These are phyloP conservation scores for Candida corydali DNA, from an alignment of 805 yeast species.

Conservation along the genomic window DNA sequence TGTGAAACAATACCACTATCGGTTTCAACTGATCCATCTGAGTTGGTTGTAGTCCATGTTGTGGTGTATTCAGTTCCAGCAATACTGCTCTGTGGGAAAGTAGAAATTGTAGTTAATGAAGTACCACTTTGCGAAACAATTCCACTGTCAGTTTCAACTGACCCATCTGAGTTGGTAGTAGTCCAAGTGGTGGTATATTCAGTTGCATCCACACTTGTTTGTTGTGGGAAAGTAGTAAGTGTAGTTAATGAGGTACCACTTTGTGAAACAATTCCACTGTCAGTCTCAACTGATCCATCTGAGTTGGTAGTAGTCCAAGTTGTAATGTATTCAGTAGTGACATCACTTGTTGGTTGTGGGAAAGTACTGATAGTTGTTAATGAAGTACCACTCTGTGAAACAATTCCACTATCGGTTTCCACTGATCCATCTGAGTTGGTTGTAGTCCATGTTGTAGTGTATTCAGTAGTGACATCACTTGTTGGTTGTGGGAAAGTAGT, in stretches of 20 bases:
- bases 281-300: conserved; percentile 11
- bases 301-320: conserved; percentile 12
- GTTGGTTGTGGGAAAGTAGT: conserved; percentile 4
- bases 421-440: conserved; percentile 10
- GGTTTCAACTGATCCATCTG: conserved; percentile 10
- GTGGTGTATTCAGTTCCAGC: background rate
- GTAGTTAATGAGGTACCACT: conserved; percentile 2
- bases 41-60: conserved; percentile 11
- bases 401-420: conserved; percentile 12
- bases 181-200: conserved; percentile 13
- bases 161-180: conserved; percentile 12
- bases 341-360: too few relatives aligned
- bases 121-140: conserved; percentile 10
- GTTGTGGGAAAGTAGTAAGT: conserved; percentile 5
- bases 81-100: background rate
- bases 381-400: conserved; percentile 4
- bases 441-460: conserved; percentile 9
- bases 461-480: conserved; percentile 8
- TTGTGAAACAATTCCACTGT: conserved; percentile 13
- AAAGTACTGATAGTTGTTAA: too few relatives aligned
- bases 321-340: conserved; percentile 1
- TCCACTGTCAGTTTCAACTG: conserved; percentile 12
- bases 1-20: conserved; percentile 12
- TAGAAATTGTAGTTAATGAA: conserved; percentile 1
- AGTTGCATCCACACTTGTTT: conserved; percentile 6